A percentile compares a stretch with the other conserved stretches of the same genome.
Evolutionary conservation across 208 protist genomes (phyloP).

Genomic region (Leishmania martiniquensis): DNA sequence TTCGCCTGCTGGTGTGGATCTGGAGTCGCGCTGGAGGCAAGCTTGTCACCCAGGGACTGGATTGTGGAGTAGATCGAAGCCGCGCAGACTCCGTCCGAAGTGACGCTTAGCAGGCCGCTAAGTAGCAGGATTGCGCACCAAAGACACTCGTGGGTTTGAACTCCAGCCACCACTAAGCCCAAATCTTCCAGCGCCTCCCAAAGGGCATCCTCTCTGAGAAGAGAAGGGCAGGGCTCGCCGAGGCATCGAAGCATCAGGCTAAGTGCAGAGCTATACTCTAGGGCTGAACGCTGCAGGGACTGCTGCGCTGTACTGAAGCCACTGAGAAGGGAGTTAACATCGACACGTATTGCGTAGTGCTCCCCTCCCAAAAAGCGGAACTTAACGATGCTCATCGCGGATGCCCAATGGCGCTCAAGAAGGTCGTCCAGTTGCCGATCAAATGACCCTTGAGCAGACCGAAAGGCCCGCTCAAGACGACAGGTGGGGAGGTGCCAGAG

Average conservation of each 20-base stretch:
- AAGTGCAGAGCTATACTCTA: constrained; percentile 23
- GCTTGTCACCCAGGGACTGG: constrained; percentile 18
- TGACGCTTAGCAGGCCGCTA: constrained; percentile 22
- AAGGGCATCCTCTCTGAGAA: constrained; percentile 17
- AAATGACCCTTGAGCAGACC: constrained; percentile 2
- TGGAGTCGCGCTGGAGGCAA: constrained; percentile 5
- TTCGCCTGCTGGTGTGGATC: constrained; percentile 14
- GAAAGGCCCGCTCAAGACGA: constrained; percentile 67
- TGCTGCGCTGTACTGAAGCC: constrained; percentile 10
- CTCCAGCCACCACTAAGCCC: constrained; percentile 18
- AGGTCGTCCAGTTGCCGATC: constrained; percentile 26
- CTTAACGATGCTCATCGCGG: constrained; percentile 23
- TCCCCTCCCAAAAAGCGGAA: constrained; percentile 27
- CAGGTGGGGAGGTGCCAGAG: constrained; percentile 84
- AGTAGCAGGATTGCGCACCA: constrained; percentile 32
- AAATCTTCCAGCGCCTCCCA: constrained; percentile 24
- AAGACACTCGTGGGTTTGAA: constrained; percentile 21
- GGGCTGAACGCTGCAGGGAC: background rate
- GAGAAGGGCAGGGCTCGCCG: constrained; percentile 15
- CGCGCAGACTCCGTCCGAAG: constrained; percentile 11
- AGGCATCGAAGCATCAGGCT: constrained; percentile 25
- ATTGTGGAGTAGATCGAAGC: constrained; percentile 20
- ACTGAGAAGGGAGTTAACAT: constrained; percentile 33
- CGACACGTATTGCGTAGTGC: constrained; percentile 34
- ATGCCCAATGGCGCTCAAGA: constrained; percentile 35